Percentiles rank a stretch among this genome's conserved stretches.
These are phyloP conservation scores for Hyphopichia burtonii DNA, from an alignment of 1,139 yeast species.

Conservation along the genomic window DNA sequence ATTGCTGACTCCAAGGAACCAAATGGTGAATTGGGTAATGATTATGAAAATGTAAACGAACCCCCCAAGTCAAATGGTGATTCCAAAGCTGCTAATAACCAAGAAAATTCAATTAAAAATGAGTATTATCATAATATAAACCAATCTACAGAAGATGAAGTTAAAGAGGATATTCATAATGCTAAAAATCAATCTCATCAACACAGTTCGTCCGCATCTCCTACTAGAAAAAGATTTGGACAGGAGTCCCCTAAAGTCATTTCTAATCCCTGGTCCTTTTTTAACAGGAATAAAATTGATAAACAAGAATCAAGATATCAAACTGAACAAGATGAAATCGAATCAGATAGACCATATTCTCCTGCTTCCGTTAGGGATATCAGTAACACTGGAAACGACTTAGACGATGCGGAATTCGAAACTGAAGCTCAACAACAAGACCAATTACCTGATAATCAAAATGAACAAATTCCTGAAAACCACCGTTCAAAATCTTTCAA, in stretches of 20 bases:
- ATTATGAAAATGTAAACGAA: not conserved
- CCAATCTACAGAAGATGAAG: not conserved
- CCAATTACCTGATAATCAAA: slow-evolving; percentile 8
- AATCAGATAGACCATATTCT: slow-evolving; percentile 5
- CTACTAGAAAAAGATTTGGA: slow-evolving; percentile 5
- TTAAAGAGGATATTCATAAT: slow-evolving; percentile 1
- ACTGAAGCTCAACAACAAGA: not conserved
- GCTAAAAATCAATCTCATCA: not conserved
- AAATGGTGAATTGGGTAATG: not conserved
- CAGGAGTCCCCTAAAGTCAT: slow-evolving; percentile 22
- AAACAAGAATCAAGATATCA: slow-evolving; percentile 25
- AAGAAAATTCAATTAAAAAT: not conserved
- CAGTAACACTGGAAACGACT: not conserved
- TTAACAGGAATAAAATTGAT: slow-evolving; percentile 18
- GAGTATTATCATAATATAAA: not conserved
- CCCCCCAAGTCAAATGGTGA: too few relatives aligned
- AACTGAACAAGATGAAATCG: slow-evolving; percentile 24
- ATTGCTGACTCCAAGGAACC: too few relatives aligned
- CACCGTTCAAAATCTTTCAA: not conserved
- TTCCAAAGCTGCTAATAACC: not conserved
- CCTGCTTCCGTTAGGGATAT: not conserved
- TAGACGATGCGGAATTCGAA: not conserved
- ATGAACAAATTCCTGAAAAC: slow-evolving; percentile 5
- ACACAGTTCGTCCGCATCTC: not conserved
- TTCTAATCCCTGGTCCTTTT: slow-evolving; percentile 29